Evolutionary conservation across 768 basidiomycete species (phyloP).

Genomic region (Mycena amicta): DNA sequence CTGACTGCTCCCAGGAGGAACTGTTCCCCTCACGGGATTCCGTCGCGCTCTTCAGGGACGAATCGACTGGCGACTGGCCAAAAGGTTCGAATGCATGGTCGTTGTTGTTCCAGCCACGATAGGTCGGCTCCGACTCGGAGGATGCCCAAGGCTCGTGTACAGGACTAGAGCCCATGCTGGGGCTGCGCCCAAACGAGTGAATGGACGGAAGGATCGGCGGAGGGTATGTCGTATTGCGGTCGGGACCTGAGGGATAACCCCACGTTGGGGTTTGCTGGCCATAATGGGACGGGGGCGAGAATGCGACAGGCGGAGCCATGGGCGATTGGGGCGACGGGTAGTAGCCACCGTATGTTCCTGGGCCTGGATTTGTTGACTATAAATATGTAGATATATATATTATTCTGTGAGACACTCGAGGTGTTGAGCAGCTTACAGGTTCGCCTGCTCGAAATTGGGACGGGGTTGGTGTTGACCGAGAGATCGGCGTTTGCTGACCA

Average conservation of each 20-base stretch:
- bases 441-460: conserved; percentile 45
- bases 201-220: conserved; percentile 58
- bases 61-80: conserved; percentile 38
- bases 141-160: conserved; percentile 11
- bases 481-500: conserved; percentile 49
- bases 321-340: conserved; percentile 46
- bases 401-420: too few relatives aligned
- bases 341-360: conserved; percentile 44
- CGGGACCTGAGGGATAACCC: conserved; percentile 49
- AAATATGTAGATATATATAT: conserved; percentile 5
- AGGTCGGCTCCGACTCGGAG: conserved; percentile 41
- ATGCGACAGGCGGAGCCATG: conserved; percentile 41
- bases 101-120: conserved; percentile 49
- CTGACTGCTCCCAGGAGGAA: conserved; percentile 7
- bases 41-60: too few relatives aligned
- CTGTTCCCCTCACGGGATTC: conserved; percentile 1
- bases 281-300: conserved; percentile 43
- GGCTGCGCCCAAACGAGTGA: conserved; percentile 49
- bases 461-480: conserved; percentile 51
- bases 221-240: conserved; percentile 50
- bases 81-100: conserved; percentile 35
- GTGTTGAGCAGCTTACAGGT: conserved; percentile 43
- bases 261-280: conserved; percentile 52
- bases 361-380: conserved; percentile 35
- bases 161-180: conserved; percentile 16